Evolutionary conservation across 306 rosid genomes (phyloP), one percentile per base, ranked within the genome.

Genomic region (Acacia crassicarpa): DNA sequence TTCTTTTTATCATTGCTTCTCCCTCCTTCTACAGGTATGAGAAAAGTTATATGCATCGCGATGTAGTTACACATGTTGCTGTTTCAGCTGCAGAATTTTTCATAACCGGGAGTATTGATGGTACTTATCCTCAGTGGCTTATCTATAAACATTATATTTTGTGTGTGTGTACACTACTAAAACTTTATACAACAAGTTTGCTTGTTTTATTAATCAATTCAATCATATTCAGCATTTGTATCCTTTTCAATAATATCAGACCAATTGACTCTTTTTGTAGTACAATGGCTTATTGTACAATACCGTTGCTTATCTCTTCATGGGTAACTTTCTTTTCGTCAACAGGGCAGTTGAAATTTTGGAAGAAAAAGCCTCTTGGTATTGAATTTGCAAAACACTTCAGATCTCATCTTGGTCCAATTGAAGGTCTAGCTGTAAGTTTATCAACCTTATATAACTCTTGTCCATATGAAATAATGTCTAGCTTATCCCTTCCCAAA

Each of bases 311-410:
- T 74, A 81, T 83, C 40, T 43, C 35, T 65, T 51, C 81, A 76
- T 72, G 72, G 23, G 19, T 71, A 77, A 71, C 53, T 74, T 68
- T 33, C 74, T 56, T 72, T 16, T 73, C 79, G 32, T 76, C 62
- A 13, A 75, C 82, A 95, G 98, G 99, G 72, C 99, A 95, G 88
- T 85, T 95, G 89, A 95, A 95, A 84, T 95, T 95, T 84, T 95
- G 99, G 99, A 95, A 95, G 97, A 95, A 93, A 87, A 95, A 80
- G 86, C 87, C 97, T 41, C 33, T 90, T 25, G 98, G 96, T 72
- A 91, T 95, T 30, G 99, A 95, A 89, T 95, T 95, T 82, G 99
- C 99, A 38, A 95, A 95, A 82, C 99, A 95, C 85, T 95, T 93
- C 82, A 89, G 96, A 82, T 93, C 99, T 74, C 99, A 95, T 82